phyloP scores from a whole-genome alignment of 441 rosid genomes.

The Raphanus hybrid region DNA sequence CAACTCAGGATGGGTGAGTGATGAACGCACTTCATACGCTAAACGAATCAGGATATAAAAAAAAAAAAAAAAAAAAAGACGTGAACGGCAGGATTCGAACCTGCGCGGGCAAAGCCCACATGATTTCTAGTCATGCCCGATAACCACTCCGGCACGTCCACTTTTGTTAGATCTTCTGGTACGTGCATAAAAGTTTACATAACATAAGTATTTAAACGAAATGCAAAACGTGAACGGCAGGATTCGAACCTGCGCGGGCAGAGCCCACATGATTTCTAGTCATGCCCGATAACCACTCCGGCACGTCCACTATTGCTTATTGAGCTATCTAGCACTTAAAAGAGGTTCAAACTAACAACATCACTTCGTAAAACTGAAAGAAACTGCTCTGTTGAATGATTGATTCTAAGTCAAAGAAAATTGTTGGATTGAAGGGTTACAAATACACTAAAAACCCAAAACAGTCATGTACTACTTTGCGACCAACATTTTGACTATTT shows the following conservation, averaged over 20 bases:
- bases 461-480: background rate
- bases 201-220: background rate
- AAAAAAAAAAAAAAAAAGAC: background rate
- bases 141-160: conserved; percentile 76
- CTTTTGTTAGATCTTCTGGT: background rate
- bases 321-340: background rate
- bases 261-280: conserved; percentile 98
- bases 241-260: conserved; percentile 98
- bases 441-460: background rate
- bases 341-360: background rate
- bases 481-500: background rate
- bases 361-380: background rate
- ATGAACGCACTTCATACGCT: too few relatives aligned
- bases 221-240: conserved; percentile 68
- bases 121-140: conserved; percentile 78
- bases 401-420: background rate
- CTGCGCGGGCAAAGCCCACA: conserved; percentile 39
- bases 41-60: too few relatives aligned
- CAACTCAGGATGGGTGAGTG: too few relatives aligned
- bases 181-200: background rate
- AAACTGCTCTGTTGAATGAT: too few relatives aligned
- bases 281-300: conserved; percentile 84
- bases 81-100: conserved; percentile 7
- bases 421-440: background rate
- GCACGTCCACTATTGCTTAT: conserved; percentile 50